Evolutionary conservation across 169 alveolate species (phyloP), one percentile per base, ranked within the genome.

Genomic region (Besnoitia besnoiti): DNA sequence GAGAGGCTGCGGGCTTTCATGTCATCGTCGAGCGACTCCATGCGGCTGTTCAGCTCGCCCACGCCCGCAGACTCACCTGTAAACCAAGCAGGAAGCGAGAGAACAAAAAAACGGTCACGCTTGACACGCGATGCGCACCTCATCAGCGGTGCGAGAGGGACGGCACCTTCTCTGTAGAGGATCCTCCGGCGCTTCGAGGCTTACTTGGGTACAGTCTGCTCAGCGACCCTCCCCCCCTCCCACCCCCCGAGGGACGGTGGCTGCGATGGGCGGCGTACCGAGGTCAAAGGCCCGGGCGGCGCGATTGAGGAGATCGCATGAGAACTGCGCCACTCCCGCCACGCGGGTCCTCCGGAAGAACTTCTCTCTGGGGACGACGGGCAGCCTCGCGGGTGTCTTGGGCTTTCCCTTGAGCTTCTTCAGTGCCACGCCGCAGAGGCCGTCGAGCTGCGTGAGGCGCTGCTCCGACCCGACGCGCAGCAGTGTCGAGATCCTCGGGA

Each of bases 231-330:
- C n/a, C n/a, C n/a, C n/a, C n/a, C n/a, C n/a, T n/a, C n/a, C n/a
- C n/a, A n/a, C n/a, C n/a, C n/a, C n/a, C n/a, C n/a, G n/a, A n/a
- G n/a, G n/a, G n/a, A n/a, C n/a, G n/a, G n/a, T n/a, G n/a, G n/a
- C n/a, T n/a, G n/a, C n/a, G n/a, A n/a, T n/a, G 62, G 62, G 62
- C 80, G 39, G 44, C 80, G 14, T n/a, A 67, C 80, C 80, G 2
- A 67, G 80, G 80, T 67, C 80, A 7, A 67, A n/a, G n/a, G 80
- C 80, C 24, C 10, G 3, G 24, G 19, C 30, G 40, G 46, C 19
- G 80, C 39, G 80, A 24, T 35, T 1, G 24, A 67, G 39, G n/a
- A 30, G 3, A 16, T 67, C 80, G 44, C 80, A 67, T 21, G 80
- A 67, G 42, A 67, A 35, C 44, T 67, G 19, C 21, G 80, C 80